phyloP scores from a whole-genome alignment of 2,329 filamentous ascomycete genomes.

The Trichoderma sp. region DNA sequence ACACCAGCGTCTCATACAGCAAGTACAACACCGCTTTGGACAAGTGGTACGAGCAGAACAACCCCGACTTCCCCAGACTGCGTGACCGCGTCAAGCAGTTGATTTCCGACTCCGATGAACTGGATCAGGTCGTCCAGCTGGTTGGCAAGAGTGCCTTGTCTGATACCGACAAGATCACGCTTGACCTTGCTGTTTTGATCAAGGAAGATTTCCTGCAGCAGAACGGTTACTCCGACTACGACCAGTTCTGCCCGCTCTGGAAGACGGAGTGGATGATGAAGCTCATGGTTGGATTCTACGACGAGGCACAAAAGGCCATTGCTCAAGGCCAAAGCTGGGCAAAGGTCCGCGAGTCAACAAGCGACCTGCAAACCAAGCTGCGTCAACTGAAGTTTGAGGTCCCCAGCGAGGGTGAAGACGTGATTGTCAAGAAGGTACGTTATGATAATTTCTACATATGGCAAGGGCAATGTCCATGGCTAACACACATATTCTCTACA shows the following conservation, averaged over 20 bases:
- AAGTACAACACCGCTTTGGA: slow-evolving; percentile 91
- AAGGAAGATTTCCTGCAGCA: slow-evolving; percentile 99
- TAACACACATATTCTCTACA: slow-evolving; percentile 52
- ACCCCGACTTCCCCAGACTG: slow-evolving; percentile 89
- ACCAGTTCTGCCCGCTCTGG: slow-evolving; percentile 99
- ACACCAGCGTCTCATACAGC: slow-evolving; percentile 91
- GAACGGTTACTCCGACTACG: slow-evolving; percentile 98
- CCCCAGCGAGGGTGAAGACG: slow-evolving; percentile 80
- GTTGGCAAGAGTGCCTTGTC: slow-evolving; percentile 97
- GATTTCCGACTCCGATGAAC: slow-evolving; percentile 90
- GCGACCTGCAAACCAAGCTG: slow-evolving; percentile 80
- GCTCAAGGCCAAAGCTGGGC: slow-evolving; percentile 87
- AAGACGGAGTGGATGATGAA: slow-evolving; percentile 99
- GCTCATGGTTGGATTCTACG: slow-evolving; percentile 96
- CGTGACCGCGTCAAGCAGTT: slow-evolving; percentile 93
- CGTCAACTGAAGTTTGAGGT: slow-evolving; percentile 97
- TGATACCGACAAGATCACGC: slow-evolving; percentile 96
- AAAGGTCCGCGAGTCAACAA: slow-evolving; percentile 89
- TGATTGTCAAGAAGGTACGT: slow-evolving; percentile 78
- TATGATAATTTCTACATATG: background rate
- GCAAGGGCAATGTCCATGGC: background rate
- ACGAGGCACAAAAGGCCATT: slow-evolving; percentile 95
- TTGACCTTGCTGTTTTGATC: slow-evolving; percentile 86
- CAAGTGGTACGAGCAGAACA: slow-evolving; percentile 91
- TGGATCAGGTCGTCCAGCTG: slow-evolving; percentile 97